Conservation (phyloP, 2,329 filamentous ascomycete species). For the Trichoderma sp. region DNA sequence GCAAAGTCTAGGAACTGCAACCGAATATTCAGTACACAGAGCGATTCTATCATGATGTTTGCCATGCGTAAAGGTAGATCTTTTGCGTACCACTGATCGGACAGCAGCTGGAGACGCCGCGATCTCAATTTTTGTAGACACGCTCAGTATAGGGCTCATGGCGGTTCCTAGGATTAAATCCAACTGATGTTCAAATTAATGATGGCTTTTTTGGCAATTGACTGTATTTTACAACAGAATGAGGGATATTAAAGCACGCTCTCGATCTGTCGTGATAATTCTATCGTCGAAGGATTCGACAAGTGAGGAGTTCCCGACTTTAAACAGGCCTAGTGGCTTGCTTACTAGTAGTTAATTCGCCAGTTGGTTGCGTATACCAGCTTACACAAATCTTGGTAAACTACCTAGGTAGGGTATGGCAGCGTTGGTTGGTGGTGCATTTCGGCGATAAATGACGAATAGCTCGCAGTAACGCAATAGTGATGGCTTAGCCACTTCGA, state of each 20-base stretch:
- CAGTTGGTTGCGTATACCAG: neutral
- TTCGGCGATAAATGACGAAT: neutral
- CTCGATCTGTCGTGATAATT: neutral
- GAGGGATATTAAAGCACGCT: neutral
- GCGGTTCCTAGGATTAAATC: neutral
- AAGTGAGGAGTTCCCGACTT: neutral
- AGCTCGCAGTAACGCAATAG: neutral
- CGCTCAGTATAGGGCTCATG: constrained; percentile 11
- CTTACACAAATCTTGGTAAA: neutral
- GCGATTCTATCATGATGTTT: neutral
- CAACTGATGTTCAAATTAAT: too few relatives aligned
- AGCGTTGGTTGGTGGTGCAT: neutral
- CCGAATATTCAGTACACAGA: neutral
- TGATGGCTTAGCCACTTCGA: neutral
- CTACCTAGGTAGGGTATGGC: neutral
- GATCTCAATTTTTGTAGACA: constrained; percentile 16
- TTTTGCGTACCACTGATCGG: constrained; percentile 2
- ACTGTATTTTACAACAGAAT: neutral
- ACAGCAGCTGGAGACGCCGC: constrained; percentile 11
- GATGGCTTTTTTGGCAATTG: neutral
- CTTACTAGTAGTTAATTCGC: neutral
- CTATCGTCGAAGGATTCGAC: neutral
- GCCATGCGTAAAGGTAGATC: neutral
- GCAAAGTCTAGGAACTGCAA: constrained; percentile 10
- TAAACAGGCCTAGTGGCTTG: neutral